Evolutionary conservation across 2,329 filamentous ascomycete species (phyloP), one percentile per base, ranked within the genome.

Genomic region (Sporothrix euskadiensis): DNA sequence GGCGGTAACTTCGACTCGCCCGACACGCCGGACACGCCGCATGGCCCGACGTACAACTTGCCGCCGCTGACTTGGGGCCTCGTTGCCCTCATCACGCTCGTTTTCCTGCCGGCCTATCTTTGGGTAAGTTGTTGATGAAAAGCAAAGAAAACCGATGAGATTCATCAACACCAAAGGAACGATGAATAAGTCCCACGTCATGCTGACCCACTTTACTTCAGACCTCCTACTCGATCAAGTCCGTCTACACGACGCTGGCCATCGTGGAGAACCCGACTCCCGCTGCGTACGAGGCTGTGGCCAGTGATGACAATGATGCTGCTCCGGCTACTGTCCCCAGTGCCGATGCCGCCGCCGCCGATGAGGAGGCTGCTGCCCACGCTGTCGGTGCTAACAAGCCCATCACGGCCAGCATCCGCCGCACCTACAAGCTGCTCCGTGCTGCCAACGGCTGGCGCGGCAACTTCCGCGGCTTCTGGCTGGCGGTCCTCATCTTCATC

Each of bases 381-480:
- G 80, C 81, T 74, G 79, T 80, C 76, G 78, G 74, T 77, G 78
- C 81, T 74, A 57, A 79, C 69, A 80, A 79, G 74, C 83, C 83
- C 75, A 80, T 87, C 76, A 88, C 86, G 26, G 83, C 85, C 39
- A 88, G 85, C 71, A 78, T 88, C 78, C 85, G 86, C 77, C 82
- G 83, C 77, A 87, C 84, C 73, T 81, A 84, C 80, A 84, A 85
- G 56, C 82, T 87, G 75, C 85, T 98, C 61, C 85, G 85, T 76
- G 83, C 87, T 0, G 83, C 88, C 76, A 90, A 86, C 74, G 93
- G 94, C 75, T 87, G 87, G 82, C 83, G 83, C 74, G 87, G 91
- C 73, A 85, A 88, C 78, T 91, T 93, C 86, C 91, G 93, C 75
- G 94, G 93, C 73, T 79, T 93, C 52, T 80, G 83, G 73, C 88